Evolutionary conservation across 2,329 filamentous ascomycete genomes (phyloP).

Genomic region (Myriosclerotinia curreyana): DNA sequence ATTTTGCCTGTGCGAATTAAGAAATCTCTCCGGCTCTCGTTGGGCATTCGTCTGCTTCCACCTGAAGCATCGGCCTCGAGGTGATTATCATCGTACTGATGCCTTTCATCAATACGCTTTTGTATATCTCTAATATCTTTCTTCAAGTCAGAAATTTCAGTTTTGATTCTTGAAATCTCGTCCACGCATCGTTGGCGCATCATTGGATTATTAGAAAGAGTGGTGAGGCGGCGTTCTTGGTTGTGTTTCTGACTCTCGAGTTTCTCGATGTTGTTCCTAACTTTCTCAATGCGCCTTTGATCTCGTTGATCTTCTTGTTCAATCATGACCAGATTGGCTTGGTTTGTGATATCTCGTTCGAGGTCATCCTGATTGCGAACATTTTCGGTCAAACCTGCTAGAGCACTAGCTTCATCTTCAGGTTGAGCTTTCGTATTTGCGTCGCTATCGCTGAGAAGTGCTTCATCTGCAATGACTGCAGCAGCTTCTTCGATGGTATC

Average conservation of each 20-base stretch:
- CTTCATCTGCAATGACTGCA: constrained; percentile 29
- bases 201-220: constrained; percentile 51
- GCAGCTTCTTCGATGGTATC: constrained; percentile 33
- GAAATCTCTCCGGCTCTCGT: constrained; percentile 83
- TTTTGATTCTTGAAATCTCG: constrained; percentile 37
- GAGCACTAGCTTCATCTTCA: constrained; percentile 38
- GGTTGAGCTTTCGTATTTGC: constrained; percentile 19
- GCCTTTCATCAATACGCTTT: constrained; percentile 73
- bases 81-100: constrained; percentile 50
- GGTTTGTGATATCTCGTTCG: constrained; percentile 75
- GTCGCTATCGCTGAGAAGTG: constrained; percentile 22
- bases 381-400: constrained; percentile 62
- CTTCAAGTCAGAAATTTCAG: constrained; percentile 48
- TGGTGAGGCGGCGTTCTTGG: constrained; percentile 54
- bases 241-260: constrained; percentile 63
- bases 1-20: constrained; percentile 96
- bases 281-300: constrained; percentile 58
- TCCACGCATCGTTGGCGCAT: constrained; percentile 45
- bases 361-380: constrained; percentile 86
- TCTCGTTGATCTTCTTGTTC: constrained; percentile 63
- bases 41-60: constrained; percentile 62
- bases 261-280: constrained; percentile 53
- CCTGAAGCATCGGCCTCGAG: constrained; percentile 45
- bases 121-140: constrained; percentile 79
- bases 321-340: constrained; percentile 58